Evolutionary conservation across 2,329 filamentous ascomycete species (phyloP), one percentile per base, ranked within the genome.

Genomic region (Trichophyton rubrum): DNA sequence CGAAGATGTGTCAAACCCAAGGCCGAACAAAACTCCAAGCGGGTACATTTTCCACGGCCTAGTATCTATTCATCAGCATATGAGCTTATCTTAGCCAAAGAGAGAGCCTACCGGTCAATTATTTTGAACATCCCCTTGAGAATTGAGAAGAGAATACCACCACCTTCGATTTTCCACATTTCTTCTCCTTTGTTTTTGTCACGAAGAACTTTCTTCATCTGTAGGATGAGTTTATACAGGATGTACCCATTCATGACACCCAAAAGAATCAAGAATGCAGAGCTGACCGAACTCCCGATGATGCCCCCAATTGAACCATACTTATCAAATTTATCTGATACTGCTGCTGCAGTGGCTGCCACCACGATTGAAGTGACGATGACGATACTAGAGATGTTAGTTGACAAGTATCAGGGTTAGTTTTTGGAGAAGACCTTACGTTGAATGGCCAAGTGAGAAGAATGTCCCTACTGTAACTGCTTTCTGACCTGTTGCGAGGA

Each of bases 1-100:
- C 6, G 89, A 95, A 45, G 88, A 95, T 0, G 93, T 97, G 71
- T 97, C 93, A 71, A 99, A 97, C 0, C 92, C 93, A 0, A 97
- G 79, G 0, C 92, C 93, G 68, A 92, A 97, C 3, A 97, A 77
- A 0, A 97, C 80, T 0, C 92, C 92, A 0, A 96, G 77, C 0
- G 90, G 90, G 66, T 95, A 93, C 90, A 96, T 96, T 73, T 97
- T 97, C 92, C 92, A 97, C 0, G 75, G 74, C 1, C 75, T 77
- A 53, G 6, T 8, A 5, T 8, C 5, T 24, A 13, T 5, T 11
- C 13, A 8, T 53, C 1, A 53, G 49, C 27, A 15, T 24, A 22
- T 6, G 11, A 30, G 24, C 11, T 7, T 7, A 33, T 33, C 11
- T 30, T 30, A 3, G 13, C 13, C 7, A 15, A 17, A 1, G 22